phyloP scores from a whole-genome alignment of 2,329 filamentous ascomycete genomes.

The Fusarium subtropicale region DNA sequence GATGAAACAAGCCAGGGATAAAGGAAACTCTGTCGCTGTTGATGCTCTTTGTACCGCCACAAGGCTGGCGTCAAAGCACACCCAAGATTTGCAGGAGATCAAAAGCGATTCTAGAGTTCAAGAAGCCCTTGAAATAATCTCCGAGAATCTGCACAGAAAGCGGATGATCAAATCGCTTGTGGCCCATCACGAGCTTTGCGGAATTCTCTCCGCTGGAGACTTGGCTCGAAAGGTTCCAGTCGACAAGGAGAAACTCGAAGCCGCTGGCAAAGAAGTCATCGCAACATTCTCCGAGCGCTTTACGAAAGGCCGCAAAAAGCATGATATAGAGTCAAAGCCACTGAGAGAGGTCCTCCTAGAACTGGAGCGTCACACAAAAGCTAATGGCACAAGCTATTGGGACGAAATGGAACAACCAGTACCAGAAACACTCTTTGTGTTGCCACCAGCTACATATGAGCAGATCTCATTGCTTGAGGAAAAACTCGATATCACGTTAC shows the following conservation, averaged over 20 bases:
- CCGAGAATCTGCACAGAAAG: slow-evolving; percentile 5
- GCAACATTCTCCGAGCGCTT: slow-evolving; percentile 26
- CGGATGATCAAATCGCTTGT: slow-evolving; percentile 4
- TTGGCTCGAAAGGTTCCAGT: slow-evolving; percentile 31
- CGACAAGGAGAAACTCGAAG: slow-evolving; percentile 18
- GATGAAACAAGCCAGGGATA: neutral
- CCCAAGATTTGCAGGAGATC: slow-evolving; percentile 13
- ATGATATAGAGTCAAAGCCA: slow-evolving; percentile 9
- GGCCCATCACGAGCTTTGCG: slow-evolving; percentile 15
- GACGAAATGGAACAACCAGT: slow-evolving; percentile 3
- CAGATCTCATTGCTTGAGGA: slow-evolving; percentile 28
- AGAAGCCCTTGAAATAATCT: slow-evolving; percentile 9
- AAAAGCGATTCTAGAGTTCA: slow-evolving; percentile 23
- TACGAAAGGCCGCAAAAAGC: slow-evolving; percentile 14
- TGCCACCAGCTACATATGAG: slow-evolving; percentile 30
- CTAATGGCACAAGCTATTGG: neutral
- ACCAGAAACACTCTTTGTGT: slow-evolving; percentile 32
- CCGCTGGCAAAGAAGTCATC: slow-evolving; percentile 8
- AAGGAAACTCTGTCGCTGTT: neutral
- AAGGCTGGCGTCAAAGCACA: slow-evolving; percentile 15
- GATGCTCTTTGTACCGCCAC: slow-evolving; percentile 18
- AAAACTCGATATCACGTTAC: slow-evolving; percentile 8
- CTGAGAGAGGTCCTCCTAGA: slow-evolving; percentile 19
- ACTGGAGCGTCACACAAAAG: slow-evolving; percentile 29
- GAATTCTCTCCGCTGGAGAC: slow-evolving; percentile 21